Conservation (phyloP, 768 basidiomycete genomes). For the Phlebiopsis flavidoalba region DNA sequence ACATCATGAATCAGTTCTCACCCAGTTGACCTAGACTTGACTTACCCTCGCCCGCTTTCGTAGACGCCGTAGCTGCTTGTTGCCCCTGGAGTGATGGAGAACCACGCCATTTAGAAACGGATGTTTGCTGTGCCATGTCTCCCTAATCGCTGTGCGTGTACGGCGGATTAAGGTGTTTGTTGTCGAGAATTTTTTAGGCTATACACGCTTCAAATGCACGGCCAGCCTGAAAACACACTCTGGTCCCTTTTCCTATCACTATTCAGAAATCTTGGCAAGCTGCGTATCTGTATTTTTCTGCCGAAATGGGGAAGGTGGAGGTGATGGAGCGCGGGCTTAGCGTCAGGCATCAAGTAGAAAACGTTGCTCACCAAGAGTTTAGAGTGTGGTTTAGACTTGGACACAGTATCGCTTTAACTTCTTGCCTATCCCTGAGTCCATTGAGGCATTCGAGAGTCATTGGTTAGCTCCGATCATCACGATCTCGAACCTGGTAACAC, state of each 20-base stretch:
- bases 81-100: slow-evolving; percentile 1
- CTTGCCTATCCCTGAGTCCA: slow-evolving; percentile 46
- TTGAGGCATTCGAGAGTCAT: slow-evolving; percentile 64
- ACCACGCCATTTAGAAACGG: slow-evolving; percentile 76
- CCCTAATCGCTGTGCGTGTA: slow-evolving; percentile 84
- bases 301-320: background rate
- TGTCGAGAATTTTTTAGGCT: slow-evolving; percentile 66
- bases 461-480: slow-evolving; percentile 82
- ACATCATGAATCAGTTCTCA: slow-evolving; percentile 17
- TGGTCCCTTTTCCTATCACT: slow-evolving; percentile 1
- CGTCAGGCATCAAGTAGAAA: background rate
- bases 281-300: background rate
- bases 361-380: slow-evolving; percentile 62
- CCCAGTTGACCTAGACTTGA: slow-evolving; percentile 51
- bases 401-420: slow-evolving; percentile 60
- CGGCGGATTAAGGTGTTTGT: slow-evolving; percentile 36
- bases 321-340: background rate
- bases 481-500: slow-evolving; percentile 42
- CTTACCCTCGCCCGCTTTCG: slow-evolving; percentile 57
- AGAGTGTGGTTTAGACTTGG: slow-evolving; percentile 71
- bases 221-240: slow-evolving; percentile 3
- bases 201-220: slow-evolving; percentile 7
- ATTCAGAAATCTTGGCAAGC: background rate
- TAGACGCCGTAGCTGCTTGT: slow-evolving; percentile 13
- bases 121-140: slow-evolving; percentile 89